A percentile compares a stretch with the other conserved stretches of the same genome.
phyloP scores from a whole-genome alignment of 2,329 filamentous ascomycete genomes.

The Claviceps digitariae region DNA sequence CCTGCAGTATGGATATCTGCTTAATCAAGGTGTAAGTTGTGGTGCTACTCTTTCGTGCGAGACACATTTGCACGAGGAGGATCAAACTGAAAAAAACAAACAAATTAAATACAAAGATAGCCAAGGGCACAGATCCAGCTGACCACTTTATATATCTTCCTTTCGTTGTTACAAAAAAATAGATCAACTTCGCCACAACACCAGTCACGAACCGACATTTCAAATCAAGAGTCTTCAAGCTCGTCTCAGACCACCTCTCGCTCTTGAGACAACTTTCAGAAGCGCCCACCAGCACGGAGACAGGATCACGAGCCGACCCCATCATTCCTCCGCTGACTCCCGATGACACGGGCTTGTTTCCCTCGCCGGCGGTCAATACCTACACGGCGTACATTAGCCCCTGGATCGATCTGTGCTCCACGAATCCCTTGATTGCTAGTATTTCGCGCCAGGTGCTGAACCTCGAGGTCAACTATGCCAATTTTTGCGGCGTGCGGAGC shows the following conservation, averaged over 20 bases:
- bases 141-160: background rate
- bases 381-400: slow-evolving; percentile 70
- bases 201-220: slow-evolving; percentile 67
- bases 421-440: slow-evolving; percentile 69
- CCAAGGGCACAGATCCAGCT: background rate
- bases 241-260: slow-evolving; percentile 43
- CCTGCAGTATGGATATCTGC: slow-evolving; percentile 50
- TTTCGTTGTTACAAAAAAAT: background rate
- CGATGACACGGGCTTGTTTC: slow-evolving; percentile 62
- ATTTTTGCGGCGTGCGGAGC: slow-evolving; percentile 81
- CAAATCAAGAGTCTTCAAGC: slow-evolving; percentile 49
- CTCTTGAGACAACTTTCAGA: slow-evolving; percentile 28
- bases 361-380: slow-evolving; percentile 54
- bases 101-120: too few species aligned
- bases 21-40: slow-evolving; percentile 53
- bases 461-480: slow-evolving; percentile 85
- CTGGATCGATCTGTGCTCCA: slow-evolving; percentile 83
- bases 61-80: background rate
- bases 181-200: slow-evolving; percentile 71
- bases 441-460: slow-evolving; percentile 83
- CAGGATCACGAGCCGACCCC: slow-evolving; percentile 37
- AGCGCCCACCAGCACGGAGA: slow-evolving; percentile 25
- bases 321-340: slow-evolving; percentile 59
- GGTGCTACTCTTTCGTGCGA: background rate
- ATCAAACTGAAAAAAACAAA: too few species aligned